Base-by-base conservation (phyloP, 2,329 filamentous ascomycete genomes). In the Xenoacremonium recifei region DNA sequence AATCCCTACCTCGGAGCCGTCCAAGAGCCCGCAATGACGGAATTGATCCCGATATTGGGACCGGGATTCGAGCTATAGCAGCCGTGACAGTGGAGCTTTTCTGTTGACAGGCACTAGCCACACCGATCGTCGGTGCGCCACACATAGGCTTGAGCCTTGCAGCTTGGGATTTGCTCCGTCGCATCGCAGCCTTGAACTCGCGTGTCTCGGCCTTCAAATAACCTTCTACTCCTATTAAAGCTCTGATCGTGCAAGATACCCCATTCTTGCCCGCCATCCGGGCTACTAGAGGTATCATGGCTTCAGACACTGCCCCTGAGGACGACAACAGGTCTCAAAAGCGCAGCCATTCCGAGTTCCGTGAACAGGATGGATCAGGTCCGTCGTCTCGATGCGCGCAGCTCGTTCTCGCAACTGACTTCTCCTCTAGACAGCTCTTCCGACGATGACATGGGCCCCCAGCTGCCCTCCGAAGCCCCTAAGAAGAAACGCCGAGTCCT, bases 401-500 rank as follows among this genome's bases (percentile, higher is more conserved):
- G 37, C 42, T 42, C 31, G 36, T 31, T 34, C 18, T n/a, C 38
- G 7, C 13, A n/a, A 6, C 21, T 39, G 36, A 45, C 40, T 60
- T 45, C 29, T 19, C 41, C 29, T 21, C 49, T 43, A 77, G 81
- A 80, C 39, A 82, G 78, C 57, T 95, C 89, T 25, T 92, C 87
- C 4, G 87, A 89, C 58, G 90, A 96, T 69, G 91, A 95, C 62
- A 93, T 96, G 71, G 93, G 93, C 32, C 93, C 93, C 20, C 86
- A 92, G 55, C 79, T 97, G 21, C 92, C 93, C 32, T 86, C 89
- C 2, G 79, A 84, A 37, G 84, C 84, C 3, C 87, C 83, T 40
- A 92, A 92, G 73, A 95, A 95, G 77, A 96, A 96, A 71, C 84
- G 88, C 50, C 81, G 91, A 57, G 88, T 88, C 56, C 82, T 99